Base-by-base conservation (phyloP, 352 stramenopile genomes). In the Phytophthora sansomeana region DNA sequence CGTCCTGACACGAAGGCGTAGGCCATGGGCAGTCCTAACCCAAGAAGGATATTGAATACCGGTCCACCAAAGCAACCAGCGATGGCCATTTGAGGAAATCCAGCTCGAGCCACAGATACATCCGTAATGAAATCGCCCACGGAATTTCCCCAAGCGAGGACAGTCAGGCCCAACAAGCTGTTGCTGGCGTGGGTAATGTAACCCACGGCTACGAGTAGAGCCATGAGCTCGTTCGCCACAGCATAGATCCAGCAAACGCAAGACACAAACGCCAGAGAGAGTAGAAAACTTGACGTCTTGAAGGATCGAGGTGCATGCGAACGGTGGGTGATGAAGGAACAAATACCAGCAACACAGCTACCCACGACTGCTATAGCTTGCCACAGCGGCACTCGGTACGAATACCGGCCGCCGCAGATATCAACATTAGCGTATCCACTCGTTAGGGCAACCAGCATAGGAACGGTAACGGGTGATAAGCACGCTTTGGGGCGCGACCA, bases 161-260 rank as follows among this genome's bases (percentile, higher is more conserved):
- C 83, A 5, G 88, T 95, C 21, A 96, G 60, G 2, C 86, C 87
- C 10, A 96, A 58, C 21, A 96, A 65, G 44, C 83, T 94, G 55
- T 89, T 92, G 58, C 83, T 89, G 8, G 80, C 77, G 30, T 87
- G 83, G 14, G 86, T 95, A 54, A 94, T 93, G 24, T 80, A 76
- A 11, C 88, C 88, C 29, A 92, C 72, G 0, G 87, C 81, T 30
- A 92, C 75, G 9, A 98, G 71, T 24, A 97, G 58, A 11, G 81
- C 85, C 56, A 98, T 85, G 1, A 98, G 58, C 47, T 98, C 92
- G 36, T 81, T 90, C 5, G 92, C 91, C 33, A 98, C 75, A 2
- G 86, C 74, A 70, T 97, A 98, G 66, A 98, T 97, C 94, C 92
- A 98, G 44, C 85, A 85, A 13, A 98, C 89, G 58, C 89, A 97